phyloP scores from a whole-genome alignment of 495 filamentous ascomycete species.

The Tuber indicum region DNA sequence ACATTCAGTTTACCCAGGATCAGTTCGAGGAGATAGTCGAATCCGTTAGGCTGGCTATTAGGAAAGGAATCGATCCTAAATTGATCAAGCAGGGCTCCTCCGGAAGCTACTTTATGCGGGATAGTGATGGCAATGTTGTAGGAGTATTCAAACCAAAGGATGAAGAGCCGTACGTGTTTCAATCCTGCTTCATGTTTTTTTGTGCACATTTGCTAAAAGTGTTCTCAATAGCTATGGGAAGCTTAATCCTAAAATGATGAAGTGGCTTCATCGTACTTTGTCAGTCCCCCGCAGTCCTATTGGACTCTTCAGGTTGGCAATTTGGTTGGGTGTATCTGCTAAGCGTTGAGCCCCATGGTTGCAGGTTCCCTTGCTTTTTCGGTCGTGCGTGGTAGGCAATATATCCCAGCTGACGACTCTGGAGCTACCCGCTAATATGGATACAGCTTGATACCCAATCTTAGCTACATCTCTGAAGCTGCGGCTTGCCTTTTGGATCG shows the following conservation, averaged over 20 bases:
- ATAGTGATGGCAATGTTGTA: slow-evolving; percentile 83
- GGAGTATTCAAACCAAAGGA: slow-evolving; percentile 99
- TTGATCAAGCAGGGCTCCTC: slow-evolving; percentile 97
- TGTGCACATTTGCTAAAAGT: slow-evolving; percentile 16
- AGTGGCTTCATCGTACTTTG: slow-evolving; percentile 88
- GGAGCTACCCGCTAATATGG: slow-evolving; percentile 27
- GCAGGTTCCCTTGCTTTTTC: slow-evolving; percentile 84
- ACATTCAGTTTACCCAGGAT: slow-evolving; percentile 56
- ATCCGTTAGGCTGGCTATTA: slow-evolving; percentile 81
- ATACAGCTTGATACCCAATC: slow-evolving; percentile 78
- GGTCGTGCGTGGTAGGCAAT: slow-evolving; percentile 68
- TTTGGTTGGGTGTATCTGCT: slow-evolving; percentile 13
- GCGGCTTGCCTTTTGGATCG: slow-evolving; percentile 92
- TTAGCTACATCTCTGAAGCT: slow-evolving; percentile 98
- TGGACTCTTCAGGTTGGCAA: neutral
- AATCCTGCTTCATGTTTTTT: neutral
- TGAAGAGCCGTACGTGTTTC: slow-evolving; percentile 78
- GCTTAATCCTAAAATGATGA: slow-evolving; percentile 84
- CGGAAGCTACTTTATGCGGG: slow-evolving; percentile 94
- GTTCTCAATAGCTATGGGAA: slow-evolving; percentile 37
- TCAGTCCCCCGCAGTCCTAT: slow-evolving; percentile 17
- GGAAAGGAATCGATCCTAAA: slow-evolving; percentile 83
- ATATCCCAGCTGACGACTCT: neutral
- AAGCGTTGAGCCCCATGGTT: slow-evolving; percentile 4
- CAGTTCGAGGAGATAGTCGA: slow-evolving; percentile 88